Evolutionary conservation across 192 early-diverging fungal species (phyloP).

Genomic region (Funneliformis mosseae): DNA sequence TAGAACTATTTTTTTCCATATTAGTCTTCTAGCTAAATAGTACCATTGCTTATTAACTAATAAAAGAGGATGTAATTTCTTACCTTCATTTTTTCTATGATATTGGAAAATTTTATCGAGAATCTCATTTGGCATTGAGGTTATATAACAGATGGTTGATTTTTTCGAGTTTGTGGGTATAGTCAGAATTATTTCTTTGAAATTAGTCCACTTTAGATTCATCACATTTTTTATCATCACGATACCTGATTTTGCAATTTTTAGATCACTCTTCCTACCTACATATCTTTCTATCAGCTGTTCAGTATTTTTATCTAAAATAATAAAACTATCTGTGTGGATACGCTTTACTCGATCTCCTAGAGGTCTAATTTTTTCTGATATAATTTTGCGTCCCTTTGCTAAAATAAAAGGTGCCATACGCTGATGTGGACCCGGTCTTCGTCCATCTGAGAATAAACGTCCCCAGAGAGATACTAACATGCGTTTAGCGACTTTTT

Average conservation of each 20-base stretch:
- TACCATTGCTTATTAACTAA: conserved; percentile 18
- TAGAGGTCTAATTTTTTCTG: too few species aligned
- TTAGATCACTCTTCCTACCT: too few species aligned
- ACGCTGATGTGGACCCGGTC: not conserved
- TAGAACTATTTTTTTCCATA: conserved; percentile 4
- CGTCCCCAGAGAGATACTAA: not conserved
- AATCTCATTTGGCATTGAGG: conserved; percentile 16
- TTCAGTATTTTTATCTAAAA: too few species aligned
- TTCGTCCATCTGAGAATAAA: conserved; percentile 3
- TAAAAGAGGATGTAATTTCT: conserved; percentile 9
- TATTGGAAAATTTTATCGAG: not conserved
- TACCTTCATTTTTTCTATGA: too few species aligned
- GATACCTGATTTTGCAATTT: too few species aligned
- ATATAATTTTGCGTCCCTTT: not conserved
- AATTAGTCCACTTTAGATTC: not conserved
- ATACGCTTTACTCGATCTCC: too few species aligned
- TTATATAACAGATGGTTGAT: too few species aligned
- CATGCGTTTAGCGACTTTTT: too few species aligned
- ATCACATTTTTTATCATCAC: too few species aligned
- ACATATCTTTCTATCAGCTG: too few species aligned
- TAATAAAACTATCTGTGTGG: too few species aligned
- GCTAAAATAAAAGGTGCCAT: conserved; percentile 2
- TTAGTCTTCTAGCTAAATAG: not conserved
- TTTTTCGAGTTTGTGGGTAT: not conserved
- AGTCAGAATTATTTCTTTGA: not conserved